phyloP scores from a whole-genome alignment of 495 filamentous ascomycete species.

The Daldinia grandis region DNA sequence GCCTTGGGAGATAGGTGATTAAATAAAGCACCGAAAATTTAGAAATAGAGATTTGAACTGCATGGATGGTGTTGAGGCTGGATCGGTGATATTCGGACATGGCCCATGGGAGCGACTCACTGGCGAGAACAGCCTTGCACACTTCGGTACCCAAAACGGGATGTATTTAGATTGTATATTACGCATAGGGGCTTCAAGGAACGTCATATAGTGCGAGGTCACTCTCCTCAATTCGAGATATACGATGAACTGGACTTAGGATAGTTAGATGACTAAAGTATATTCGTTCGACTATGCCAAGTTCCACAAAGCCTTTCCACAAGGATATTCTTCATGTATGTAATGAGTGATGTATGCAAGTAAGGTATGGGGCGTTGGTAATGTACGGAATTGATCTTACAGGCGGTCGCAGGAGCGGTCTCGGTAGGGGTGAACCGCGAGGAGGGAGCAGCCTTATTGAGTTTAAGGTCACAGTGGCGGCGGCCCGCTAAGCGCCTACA shows the following conservation, averaged over 20 bases:
- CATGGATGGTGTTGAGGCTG: slow-evolving; percentile 35
- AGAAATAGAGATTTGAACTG: slow-evolving; percentile 38
- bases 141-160: slow-evolving; percentile 21
- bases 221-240: slow-evolving; percentile 46
- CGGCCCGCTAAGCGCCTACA: slow-evolving; percentile 40
- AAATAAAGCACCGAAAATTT: slow-evolving; percentile 23
- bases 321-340: background rate
- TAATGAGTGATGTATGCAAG: slow-evolving; percentile 13
- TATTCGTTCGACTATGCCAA: background rate
- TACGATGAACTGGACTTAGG: slow-evolving; percentile 14
- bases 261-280: background rate
- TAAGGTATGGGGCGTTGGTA: slow-evolving; percentile 2
- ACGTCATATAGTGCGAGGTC: slow-evolving; percentile 32
- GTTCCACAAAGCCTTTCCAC: background rate
- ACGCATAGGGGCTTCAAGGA: slow-evolving; percentile 29
- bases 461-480: slow-evolving; percentile 32
- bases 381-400: slow-evolving; percentile 33
- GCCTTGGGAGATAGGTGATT: slow-evolving; percentile 10
- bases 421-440: slow-evolving; percentile 32
- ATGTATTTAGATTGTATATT: slow-evolving; percentile 32
- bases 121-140: slow-evolving; percentile 27
- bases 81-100: slow-evolving; percentile 20
- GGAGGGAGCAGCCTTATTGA: slow-evolving; percentile 28
- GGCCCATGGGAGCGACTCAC: slow-evolving; percentile 16
- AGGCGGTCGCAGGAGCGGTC: slow-evolving; percentile 36